Base-by-base conservation (phyloP, 495 filamentous ascomycete genomes). In the Bacidia gigantensis region DNA sequence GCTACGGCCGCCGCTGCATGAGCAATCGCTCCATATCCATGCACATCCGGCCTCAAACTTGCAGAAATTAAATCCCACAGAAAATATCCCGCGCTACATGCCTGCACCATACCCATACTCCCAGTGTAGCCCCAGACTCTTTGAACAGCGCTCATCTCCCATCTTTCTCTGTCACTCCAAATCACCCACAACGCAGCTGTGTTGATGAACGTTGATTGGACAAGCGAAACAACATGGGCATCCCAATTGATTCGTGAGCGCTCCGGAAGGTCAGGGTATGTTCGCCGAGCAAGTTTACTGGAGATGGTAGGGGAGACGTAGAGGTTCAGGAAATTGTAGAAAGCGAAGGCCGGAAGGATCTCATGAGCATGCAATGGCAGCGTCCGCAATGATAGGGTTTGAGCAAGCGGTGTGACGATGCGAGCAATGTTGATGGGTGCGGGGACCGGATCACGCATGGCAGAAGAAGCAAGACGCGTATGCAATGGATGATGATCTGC, bases 71-170 rank as follows among this genome's bases (percentile, higher is more conserved):
- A 62, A 62, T 99, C 92, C 79, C 90, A 99, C 53, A 95, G 63
- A 60, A 99, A 99, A 64, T 99, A 99, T n/a, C 93, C 92, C 0
- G 79, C 74, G 0, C 88, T 89, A 53, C 95, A 74, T n/a, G 80
- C 85, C 63, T 88, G 83, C 42, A 95, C 78, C 68, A 96, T 74
- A 22, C 86, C 89, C 23, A 73, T 75, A n/a, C 73, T 76, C n/a
- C 87, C 86, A 7, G 84, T 89, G 62, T 99, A 96, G 14, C 87
- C 92, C 74, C 83, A 95, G 23, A 97, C 74, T 20, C 89, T 77
- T 65, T 87, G 80, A 43, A 77, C 68, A 62, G 73, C 73, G 53
- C 76, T 73, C 82, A 92, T 89, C 32, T 64, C 67, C 56, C 67
- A 72, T 49, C 93, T 76, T 69, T 95, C 87, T 29, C 81, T 66